Base-by-base conservation (phyloP, 306 rosid species). In the Coriaria nepalensis region DNA sequence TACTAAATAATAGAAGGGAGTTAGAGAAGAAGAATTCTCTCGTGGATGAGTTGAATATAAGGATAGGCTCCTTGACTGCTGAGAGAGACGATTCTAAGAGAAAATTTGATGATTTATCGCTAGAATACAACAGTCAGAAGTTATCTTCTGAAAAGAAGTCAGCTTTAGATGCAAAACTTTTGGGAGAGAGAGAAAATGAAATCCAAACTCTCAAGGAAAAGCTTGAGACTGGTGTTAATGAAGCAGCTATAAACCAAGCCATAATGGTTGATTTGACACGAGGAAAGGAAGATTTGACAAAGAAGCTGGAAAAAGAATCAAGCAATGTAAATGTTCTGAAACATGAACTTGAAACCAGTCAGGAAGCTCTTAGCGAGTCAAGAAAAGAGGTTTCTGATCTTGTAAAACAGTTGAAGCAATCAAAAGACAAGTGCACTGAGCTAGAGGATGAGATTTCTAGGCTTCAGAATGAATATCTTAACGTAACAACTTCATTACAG, bases 101-200 rank as follows among this genome's bases (percentile, higher is more conserved):
- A 52, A 76, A 79, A 54, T 41, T 40, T 52, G 78, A 61, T 49
- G 55, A 46, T 39, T 6, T 69, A 57, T 61, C 68, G 70, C 73
- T 64, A 45, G 78, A 79, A 47, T 75, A 67, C 69, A 52, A 50
- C 35, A 64, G 61, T 66, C 78, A 81, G 52, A 75, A 79, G 71
- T 55, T 59, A 50, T 63, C 67, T 42, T 29, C 85, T 12, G 81
- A 67, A 62, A 54, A 64, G 57, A 79, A 79, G 81, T 81, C 71
- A 47, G 73, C 74, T 59, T 59, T 14, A 6, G 87, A 79, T 59
- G 73, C 87, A 47, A 50, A 61, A 47, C 63, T 63, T 77, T 54
- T 90, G 60, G 68, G 45, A 55, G 93, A 82, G 71, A 85, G 68
- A 44, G 81, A 82, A 11, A 77, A 60, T 29, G 78, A 79, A 52